These are phyloP conservation scores for Amylocarpus encephaloides DNA, from an alignment of 2,329 filamentous ascomycete genomes.

Conservation along the genomic window DNA sequence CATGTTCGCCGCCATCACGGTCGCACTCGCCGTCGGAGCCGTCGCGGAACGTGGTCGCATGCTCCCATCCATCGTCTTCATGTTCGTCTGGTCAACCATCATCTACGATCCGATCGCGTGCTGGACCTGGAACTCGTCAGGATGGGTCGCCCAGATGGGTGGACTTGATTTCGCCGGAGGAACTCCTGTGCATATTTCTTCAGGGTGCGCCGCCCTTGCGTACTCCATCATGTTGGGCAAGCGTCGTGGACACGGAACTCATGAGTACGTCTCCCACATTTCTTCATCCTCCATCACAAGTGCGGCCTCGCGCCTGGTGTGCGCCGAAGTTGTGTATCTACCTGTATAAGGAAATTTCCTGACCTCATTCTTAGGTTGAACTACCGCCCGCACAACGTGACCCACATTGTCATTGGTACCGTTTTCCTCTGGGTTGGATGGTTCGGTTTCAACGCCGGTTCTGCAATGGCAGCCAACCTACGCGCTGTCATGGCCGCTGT, in stretches of 20 bases:
- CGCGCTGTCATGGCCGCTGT: constrained; percentile 81
- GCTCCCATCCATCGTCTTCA: constrained; percentile 83
- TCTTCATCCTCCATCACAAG: background rate
- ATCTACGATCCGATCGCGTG: constrained; percentile 91
- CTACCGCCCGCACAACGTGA: constrained; percentile 89
- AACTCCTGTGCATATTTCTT: constrained; percentile 83
- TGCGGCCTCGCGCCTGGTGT: background rate
- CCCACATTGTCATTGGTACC: constrained; percentile 84
- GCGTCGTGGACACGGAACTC: constrained; percentile 55
- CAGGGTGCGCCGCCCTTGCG: constrained; percentile 74
- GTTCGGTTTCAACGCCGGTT: constrained; percentile 93
- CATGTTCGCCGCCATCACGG: constrained; percentile 83
- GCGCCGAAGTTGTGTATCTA: background rate
- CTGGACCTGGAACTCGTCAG: constrained; percentile 85
- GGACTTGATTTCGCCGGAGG: constrained; percentile 86
- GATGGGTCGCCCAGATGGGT: constrained; percentile 75
- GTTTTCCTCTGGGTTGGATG: constrained; percentile 94
- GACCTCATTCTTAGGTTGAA: constrained; percentile 53
- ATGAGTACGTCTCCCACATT: constrained; percentile 6
- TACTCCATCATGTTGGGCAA: constrained; percentile 88
- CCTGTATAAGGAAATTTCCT: background rate
- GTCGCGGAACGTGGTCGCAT: constrained; percentile 83
- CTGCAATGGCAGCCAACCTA: constrained; percentile 72
- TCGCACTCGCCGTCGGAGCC: constrained; percentile 77
- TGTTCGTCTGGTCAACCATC: constrained; percentile 85